A percentile compares a stretch with the other conserved stretches of the same genome.
Evolutionary conservation across 495 filamentous ascomycete genomes (phyloP).

Genomic region (Talaromyces proteolyticus): DNA sequence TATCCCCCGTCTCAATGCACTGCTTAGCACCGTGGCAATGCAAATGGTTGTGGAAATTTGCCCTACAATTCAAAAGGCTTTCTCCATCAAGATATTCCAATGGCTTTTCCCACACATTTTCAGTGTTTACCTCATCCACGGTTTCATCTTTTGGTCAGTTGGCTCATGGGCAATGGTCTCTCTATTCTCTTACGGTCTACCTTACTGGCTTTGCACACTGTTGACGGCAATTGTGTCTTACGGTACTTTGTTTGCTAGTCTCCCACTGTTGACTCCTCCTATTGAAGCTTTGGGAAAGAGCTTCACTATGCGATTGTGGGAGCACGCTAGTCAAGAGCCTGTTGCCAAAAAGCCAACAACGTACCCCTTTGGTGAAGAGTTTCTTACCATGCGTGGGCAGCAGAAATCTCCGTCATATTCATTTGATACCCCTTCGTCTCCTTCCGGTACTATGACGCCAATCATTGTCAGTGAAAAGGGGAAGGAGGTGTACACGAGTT

Average conservation of each 20-base stretch:
- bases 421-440: not conserved
- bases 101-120: constrained; percentile 37
- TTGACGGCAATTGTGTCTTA: constrained; percentile 4
- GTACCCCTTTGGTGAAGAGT: constrained; percentile 4
- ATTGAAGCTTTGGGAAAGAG: constrained; percentile 8
- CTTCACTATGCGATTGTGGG: constrained; percentile 5
- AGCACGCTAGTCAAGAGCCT: constrained; percentile 3
- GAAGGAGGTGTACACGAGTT: not conserved
- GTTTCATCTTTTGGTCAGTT: constrained; percentile 28
- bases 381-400: constrained; percentile 1
- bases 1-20: constrained; percentile 30
- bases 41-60: constrained; percentile 31
- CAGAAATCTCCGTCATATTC: not conserved
- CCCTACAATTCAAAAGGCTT: constrained; percentile 21
- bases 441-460: not conserved
- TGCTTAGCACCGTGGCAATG: constrained; percentile 24
- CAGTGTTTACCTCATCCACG: constrained; percentile 39
- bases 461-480: not conserved
- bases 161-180: constrained; percentile 9
- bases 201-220: constrained; percentile 8
- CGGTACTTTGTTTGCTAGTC: constrained; percentile 2
- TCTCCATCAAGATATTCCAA: constrained; percentile 22
- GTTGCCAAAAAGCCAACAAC: constrained; percentile 1
- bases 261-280: constrained; percentile 5
- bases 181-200: constrained; percentile 2